A percentile compares a stretch with the other conserved stretches of the same genome.
phyloP scores from a whole-genome alignment of 331 rosid species.

The Acacia pycnantha region DNA sequence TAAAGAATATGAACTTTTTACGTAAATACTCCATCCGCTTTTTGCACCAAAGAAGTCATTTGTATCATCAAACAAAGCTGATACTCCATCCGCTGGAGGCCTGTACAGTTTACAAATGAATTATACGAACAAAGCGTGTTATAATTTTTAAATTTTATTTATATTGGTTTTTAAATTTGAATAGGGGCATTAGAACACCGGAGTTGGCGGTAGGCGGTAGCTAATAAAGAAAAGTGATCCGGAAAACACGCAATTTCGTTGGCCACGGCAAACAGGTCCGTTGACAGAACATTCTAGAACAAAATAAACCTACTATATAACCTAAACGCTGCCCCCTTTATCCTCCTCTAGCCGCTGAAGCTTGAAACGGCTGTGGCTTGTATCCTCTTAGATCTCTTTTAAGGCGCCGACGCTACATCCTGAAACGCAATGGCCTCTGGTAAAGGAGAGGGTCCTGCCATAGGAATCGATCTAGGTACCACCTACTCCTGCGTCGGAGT shows the following conservation, averaged over 20 bases:
- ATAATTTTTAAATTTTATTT: no score
- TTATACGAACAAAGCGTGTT: no score
- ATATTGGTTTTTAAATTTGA: neutral
- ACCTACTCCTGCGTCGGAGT: slow-evolving; percentile 77
- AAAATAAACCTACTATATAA: slow-evolving; percentile 27
- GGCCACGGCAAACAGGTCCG: neutral
- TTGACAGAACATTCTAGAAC: slow-evolving; percentile 36
- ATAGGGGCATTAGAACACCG: neutral
- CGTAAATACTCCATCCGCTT: no score
- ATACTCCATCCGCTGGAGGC: no score
- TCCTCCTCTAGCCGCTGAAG: neutral
- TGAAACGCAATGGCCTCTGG: slow-evolving; percentile 54
- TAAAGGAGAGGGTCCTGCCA: slow-evolving; percentile 78
- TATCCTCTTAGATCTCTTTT: neutral
- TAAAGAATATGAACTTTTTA: no score
- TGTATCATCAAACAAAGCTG: no score
- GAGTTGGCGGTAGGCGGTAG: neutral
- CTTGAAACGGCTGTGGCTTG: slow-evolving; percentile 14
- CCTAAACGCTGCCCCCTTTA: rapidly evolving
- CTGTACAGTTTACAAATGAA: no score
- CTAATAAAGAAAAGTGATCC: neutral
- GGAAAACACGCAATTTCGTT: neutral
- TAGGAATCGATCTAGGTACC: slow-evolving; percentile 77
- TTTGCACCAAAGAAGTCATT: no score
- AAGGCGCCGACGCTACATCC: neutral